Evolutionary conservation across 352 stramenopile genomes (phyloP).

Genomic region (Globisporangium emineosum): DNA sequence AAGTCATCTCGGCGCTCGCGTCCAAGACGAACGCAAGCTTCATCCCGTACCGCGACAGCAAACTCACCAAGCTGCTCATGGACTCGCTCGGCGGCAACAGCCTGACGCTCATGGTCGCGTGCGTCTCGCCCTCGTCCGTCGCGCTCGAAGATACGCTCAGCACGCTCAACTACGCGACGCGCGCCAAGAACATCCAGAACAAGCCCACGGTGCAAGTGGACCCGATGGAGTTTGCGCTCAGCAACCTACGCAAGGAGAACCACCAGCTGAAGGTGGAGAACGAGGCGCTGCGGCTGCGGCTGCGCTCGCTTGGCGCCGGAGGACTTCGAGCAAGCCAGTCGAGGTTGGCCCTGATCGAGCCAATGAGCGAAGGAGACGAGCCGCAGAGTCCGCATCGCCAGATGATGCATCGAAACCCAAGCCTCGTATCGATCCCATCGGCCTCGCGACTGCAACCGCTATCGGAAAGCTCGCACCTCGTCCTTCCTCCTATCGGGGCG

Average conservation of each 20-base stretch:
- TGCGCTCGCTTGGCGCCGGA: slow-evolving; percentile 26
- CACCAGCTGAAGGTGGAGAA: slow-evolving; percentile 53
- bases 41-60: slow-evolving; percentile 83
- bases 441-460: slow-evolving; percentile 30
- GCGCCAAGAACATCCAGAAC: slow-evolving; percentile 86
- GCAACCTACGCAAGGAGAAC: slow-evolving; percentile 64
- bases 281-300: slow-evolving; percentile 45
- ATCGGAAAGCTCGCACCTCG: slow-evolving; percentile 9
- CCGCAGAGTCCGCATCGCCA: neutral
- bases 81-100: slow-evolving; percentile 79
- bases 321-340: slow-evolving; percentile 12
- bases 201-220: slow-evolving; percentile 72
- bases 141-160: slow-evolving; percentile 77
- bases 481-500: slow-evolving; percentile 5
- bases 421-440: slow-evolving; percentile 25
- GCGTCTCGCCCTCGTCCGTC: slow-evolving; percentile 55
- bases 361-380: slow-evolving; percentile 5
- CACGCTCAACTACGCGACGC: slow-evolving; percentile 83
- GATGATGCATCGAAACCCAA: slow-evolving; percentile 11
- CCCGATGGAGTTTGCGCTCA: slow-evolving; percentile 54
- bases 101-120: slow-evolving; percentile 84
- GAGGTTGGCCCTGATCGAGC: neutral
- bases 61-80: slow-evolving; percentile 86
- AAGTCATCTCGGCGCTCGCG: slow-evolving; percentile 79
- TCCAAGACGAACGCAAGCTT: slow-evolving; percentile 43